Evolutionary conservation across 306 rosid genomes (phyloP), one percentile per base, ranked within the genome.

Genomic region (Pyrus communis): DNA sequence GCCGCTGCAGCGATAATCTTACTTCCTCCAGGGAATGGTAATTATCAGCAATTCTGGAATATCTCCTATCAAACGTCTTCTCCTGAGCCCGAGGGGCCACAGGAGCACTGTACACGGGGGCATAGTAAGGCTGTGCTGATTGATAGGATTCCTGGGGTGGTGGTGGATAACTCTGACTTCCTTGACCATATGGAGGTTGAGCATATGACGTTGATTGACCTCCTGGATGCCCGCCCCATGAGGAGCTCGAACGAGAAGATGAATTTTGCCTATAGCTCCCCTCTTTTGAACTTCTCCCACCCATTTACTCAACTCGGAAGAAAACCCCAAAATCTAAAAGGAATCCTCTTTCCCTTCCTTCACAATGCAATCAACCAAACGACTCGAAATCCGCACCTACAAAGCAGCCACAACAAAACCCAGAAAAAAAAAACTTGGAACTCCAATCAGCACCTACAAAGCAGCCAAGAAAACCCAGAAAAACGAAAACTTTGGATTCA

Each of bases 21-120:
- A 92, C 97, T 95, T 90, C 84, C 14, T 88, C 92, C 65, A 92
- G 79, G 72, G 98, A 95, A 63, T 71, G 73, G 86, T 85, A 95
- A 71, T 83, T 76, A 80, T 95, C 97, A 5, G 91, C 88, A 40
- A 95, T 92, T 84, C 93, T 95, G 1, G 96, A 92, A 82, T 89
- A 95, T 78, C 86, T 88, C 82, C 93, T 84, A 10, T 95, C 98
- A 54, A 95, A 68, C 73, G 63, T 84, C 67, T 22, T 85, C 52
- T 57, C 61, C 19, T 13, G 52, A 64, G 43, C 11, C 28, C 82
- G 65, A 70, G 73, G 15, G 38, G 70, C 70, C 23, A 15, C 63
- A 65, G 65, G 54, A 22, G 58, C 69, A 7, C 77, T 68, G 43
- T 67, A 31, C 19, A 80, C 78, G 58, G 84, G 30, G 11, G 82